These are phyloP conservation scores for Lactarius indigo DNA, from an alignment of 768 basidiomycete genomes.

Conservation along the genomic window DNA sequence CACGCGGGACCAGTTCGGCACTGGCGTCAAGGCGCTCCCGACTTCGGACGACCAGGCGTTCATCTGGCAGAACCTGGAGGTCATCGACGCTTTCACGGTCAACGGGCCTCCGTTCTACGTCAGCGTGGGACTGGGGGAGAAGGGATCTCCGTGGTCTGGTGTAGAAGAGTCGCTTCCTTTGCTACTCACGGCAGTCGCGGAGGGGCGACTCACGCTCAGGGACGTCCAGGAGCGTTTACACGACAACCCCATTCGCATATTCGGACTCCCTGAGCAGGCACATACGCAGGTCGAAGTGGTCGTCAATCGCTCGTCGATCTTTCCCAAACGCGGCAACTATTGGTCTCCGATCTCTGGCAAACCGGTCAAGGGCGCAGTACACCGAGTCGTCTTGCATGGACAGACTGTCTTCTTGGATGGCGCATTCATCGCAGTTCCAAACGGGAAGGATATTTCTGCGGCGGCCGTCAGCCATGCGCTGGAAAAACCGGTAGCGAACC, in stretches of 20 bases:
- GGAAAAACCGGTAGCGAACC: conserved; percentile 9
- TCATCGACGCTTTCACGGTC: conserved; percentile 89
- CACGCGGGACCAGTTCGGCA: conserved; percentile 66
- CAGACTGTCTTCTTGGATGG: conserved; percentile 92
- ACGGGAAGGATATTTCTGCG: conserved; percentile 72
- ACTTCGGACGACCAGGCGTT: conserved; percentile 71
- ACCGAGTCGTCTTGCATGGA: conserved; percentile 87
- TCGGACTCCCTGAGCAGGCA: conserved; percentile 81
- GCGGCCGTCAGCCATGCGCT: conserved; percentile 32
- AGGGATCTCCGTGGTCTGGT: conserved; percentile 69
- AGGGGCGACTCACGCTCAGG: conserved; percentile 75
- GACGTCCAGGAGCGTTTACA: conserved; percentile 80
- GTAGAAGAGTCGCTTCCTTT: conserved; percentile 85
- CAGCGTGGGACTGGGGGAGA: conserved; percentile 56
- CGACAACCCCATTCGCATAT: conserved; percentile 91
- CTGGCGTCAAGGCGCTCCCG: conserved; percentile 54
- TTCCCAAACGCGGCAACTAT: conserved; percentile 43
- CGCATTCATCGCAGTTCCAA: conserved; percentile 50
- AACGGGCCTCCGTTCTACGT: conserved; percentile 80
- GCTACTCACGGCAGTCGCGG: conserved; percentile 77
- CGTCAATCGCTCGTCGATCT: conserved; percentile 66
- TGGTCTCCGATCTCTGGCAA: conserved; percentile 85
- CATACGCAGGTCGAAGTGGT: conserved; percentile 93
- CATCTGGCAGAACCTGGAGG: conserved; percentile 80
- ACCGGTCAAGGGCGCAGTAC: conserved; percentile 68